Base-by-base conservation (phyloP, 352 stramenopile genomes). In the Globisporangium abappressorium region DNA sequence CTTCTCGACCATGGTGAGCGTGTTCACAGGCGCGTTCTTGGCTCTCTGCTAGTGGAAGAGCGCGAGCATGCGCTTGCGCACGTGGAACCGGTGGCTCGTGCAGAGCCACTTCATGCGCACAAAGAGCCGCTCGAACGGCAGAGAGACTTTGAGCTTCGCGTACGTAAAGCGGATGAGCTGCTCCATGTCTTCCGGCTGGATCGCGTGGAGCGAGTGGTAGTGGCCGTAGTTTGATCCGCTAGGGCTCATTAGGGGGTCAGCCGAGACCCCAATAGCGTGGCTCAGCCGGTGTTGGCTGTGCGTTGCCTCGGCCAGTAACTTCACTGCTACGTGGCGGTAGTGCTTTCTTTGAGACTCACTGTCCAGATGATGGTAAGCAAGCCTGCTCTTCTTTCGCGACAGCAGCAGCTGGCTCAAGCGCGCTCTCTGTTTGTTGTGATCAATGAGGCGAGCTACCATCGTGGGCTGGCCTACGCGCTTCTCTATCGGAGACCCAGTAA, bases 51-150 rank as follows among this genome's bases (percentile, higher is more conserved):
- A 70, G 49, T 89, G 73, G 6, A 66, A 57, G 11, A 89, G 64
- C 30, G 73, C 69, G 33, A 86, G 64, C 81, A 84, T 86, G 14
- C 81, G 81, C 57, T 86, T 78, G 7, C 74, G 76, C 18, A 89
- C 34, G 67, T 86, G 78, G 53, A 77, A 85, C 6, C 74, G 76
- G 63, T 89, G 77, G n/a, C 79, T 87, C 41, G 66, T 69, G n/a
- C 69, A 71, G 47, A 89, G 57, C 76, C 78, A 87, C 49, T 73
- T 78, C 9, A 86, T 64, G 1, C 77, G 73, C 15, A 71, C 33
- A 18, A 79, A 78, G 41, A 89, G 73, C 5, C 79, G 69, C 28
- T 85, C 79, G 28, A 85, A 46, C 1, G 66, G 66, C 6, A 82
- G 49, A 2, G 61, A 56, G 15, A 74, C 62, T 22, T 69, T 65